phyloP scores from a whole-genome alignment of 441 rosid genomes.

The Viola pubescens region DNA sequence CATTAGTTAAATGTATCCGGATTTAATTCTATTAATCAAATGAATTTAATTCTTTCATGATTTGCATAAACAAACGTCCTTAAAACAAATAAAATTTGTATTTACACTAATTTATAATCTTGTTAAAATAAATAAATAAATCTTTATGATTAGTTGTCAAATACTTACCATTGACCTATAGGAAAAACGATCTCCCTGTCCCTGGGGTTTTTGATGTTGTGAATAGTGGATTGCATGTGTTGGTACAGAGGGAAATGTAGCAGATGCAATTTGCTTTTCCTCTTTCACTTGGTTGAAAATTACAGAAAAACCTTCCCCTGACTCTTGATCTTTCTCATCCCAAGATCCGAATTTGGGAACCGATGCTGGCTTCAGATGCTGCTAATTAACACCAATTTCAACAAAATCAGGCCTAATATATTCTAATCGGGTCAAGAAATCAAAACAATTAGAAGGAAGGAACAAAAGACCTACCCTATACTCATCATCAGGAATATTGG shows the following conservation, averaged over 20 bases:
- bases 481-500: background rate
- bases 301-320: slow-evolving; percentile 41
- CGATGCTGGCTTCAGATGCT: slow-evolving; percentile 32
- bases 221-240: background rate
- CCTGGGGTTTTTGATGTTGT: background rate
- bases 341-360: slow-evolving; percentile 53
- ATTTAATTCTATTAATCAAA: too few relatives aligned
- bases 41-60: too few relatives aligned
- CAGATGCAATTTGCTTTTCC: slow-evolving; percentile 26
- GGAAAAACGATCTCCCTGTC: too few relatives aligned
- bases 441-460: background rate
- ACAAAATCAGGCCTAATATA: background rate
- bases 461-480: background rate
- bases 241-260: slow-evolving; percentile 16
- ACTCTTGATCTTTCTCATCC: slow-evolving; percentile 42
- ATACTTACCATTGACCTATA: background rate
- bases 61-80: too few relatives aligned
- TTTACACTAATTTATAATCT: too few relatives aligned
- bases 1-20: too few relatives aligned
- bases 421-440: background rate
- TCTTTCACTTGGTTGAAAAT: slow-evolving; percentile 39
- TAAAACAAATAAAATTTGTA: too few relatives aligned
- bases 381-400: background rate
- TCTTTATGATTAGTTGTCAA: background rate
- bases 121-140: too few relatives aligned